Conservation (phyloP, 495 filamentous ascomycete genomes). For the Alectoria sarmentosa region DNA sequence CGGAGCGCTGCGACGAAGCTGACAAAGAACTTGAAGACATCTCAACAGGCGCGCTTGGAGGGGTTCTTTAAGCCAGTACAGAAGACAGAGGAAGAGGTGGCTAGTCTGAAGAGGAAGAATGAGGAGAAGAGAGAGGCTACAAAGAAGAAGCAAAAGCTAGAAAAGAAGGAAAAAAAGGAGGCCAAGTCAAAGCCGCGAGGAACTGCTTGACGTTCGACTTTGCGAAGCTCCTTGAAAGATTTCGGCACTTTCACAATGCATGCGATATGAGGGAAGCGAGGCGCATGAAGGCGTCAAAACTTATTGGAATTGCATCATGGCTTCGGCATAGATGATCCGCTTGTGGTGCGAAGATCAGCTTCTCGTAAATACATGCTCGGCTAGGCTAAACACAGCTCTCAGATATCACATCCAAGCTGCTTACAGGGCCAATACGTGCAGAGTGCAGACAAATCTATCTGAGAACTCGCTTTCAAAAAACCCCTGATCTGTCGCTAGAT, state of each 20-base stretch:
- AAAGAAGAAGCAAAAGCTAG: slow-evolving; percentile 90
- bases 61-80: slow-evolving; percentile 97
- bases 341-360: not conserved
- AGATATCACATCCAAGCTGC: not conserved
- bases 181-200: slow-evolving; percentile 81
- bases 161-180: slow-evolving; percentile 81
- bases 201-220: slow-evolving; percentile 46
- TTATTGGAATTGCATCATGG: not conserved
- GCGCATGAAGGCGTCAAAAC: not conserved
- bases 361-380: not conserved
- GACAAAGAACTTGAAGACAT: slow-evolving; percentile 78
- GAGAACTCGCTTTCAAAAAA: not conserved
- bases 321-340: not conserved
- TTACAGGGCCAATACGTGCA: not conserved
- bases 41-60: slow-evolving; percentile 86
- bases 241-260: not conserved
- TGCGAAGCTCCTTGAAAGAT: not conserved
- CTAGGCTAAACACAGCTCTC: not conserved
- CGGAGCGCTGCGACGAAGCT: slow-evolving; percentile 66
- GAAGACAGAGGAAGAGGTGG: slow-evolving; percentile 77
- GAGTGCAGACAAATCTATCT: not conserved
- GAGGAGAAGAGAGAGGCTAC: slow-evolving; percentile 82
- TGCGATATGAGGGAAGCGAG: not conserved
- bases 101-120: slow-evolving; percentile 80
- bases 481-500: not conserved